Percentiles rank a stretch among this genome's conserved stretches.
phyloP scores from a whole-genome alignment of 2,329 filamentous ascomycete species.

The Botrytis cinerea region DNA sequence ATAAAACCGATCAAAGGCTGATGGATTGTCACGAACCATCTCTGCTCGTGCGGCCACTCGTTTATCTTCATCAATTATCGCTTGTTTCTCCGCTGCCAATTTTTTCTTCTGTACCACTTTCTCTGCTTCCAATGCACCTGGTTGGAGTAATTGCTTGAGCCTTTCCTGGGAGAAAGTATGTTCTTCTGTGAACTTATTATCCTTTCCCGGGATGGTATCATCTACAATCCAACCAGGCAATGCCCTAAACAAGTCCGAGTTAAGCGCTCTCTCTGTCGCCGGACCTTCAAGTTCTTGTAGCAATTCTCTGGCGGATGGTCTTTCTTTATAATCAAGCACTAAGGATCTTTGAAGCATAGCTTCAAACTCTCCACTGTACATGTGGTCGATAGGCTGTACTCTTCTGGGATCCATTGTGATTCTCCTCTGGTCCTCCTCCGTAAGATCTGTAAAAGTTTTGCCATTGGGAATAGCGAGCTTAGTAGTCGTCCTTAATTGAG shows the following conservation, averaged over 20 bases:
- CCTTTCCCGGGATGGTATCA: too few species aligned
- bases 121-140: neutral
- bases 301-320: conserved; percentile 7
- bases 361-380: conserved; percentile 3
- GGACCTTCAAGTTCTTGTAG: neutral
- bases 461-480: neutral
- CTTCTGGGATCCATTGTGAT: conserved; percentile 8
- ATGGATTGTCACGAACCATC: too few species aligned
- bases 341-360: neutral
- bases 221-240: conserved; percentile 4
- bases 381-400: neutral
- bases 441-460: neutral
- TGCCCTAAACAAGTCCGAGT: neutral
- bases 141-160: neutral
- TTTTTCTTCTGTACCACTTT: neutral
- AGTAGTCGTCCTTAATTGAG: neutral
- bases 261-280: neutral
- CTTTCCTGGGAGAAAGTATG: neutral
- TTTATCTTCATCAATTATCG: too few species aligned
- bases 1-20: neutral
- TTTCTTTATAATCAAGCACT: neutral
- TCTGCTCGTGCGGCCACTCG: neutral
- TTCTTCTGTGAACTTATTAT: neutral
- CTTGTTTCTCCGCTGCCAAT: neutral
- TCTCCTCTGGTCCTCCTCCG: too few species aligned